Percentiles rank a stretch among this genome's conserved stretches.
phyloP scores from a whole-genome alignment of 768 basidiomycete species.

The Sarcomyxa edulis region DNA sequence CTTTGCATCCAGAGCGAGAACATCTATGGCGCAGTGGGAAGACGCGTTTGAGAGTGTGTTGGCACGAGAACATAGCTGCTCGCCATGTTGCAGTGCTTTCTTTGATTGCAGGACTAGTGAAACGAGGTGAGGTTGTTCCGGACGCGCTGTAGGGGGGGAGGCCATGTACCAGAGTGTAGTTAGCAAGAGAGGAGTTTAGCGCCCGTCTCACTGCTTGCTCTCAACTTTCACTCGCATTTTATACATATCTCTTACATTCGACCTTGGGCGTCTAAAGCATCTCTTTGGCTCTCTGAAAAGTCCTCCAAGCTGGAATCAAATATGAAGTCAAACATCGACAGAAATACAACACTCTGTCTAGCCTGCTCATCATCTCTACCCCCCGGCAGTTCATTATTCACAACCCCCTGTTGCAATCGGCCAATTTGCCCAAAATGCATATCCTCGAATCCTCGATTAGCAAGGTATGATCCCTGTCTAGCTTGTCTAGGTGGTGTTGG shows the following conservation, averaged over 20 bases:
- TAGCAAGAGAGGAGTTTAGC: background rate
- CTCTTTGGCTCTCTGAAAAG: too few relatives aligned
- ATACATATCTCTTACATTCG: slow-evolving; percentile 20
- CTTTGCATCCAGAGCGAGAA: slow-evolving; percentile 75
- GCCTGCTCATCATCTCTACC: slow-evolving; percentile 59
- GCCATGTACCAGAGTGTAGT: slow-evolving; percentile 6
- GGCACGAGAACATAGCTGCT: slow-evolving; percentile 68
- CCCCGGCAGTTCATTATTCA: slow-evolving; percentile 33
- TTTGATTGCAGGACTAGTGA: slow-evolving; percentile 78
- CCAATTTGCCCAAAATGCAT: slow-evolving; percentile 64
- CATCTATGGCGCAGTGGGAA: slow-evolving; percentile 60
- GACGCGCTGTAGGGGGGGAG: slow-evolving; percentile 14
- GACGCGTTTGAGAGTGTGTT: slow-evolving; percentile 61
- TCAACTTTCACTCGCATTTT: background rate
- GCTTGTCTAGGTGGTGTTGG: slow-evolving; percentile 58
- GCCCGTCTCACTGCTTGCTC: background rate
- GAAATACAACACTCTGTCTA: slow-evolving; percentile 44
- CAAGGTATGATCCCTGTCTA: slow-evolving; percentile 69
- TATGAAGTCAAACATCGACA: slow-evolving; percentile 11
- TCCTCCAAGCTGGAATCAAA: background rate
- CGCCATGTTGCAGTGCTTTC: slow-evolving; percentile 75
- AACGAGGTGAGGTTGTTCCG: slow-evolving; percentile 59
- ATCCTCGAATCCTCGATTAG: slow-evolving; percentile 53
- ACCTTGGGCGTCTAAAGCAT: too few relatives aligned
- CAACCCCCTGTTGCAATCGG: slow-evolving; percentile 58